A percentile compares a stretch with the other conserved stretches of the same genome.
Conservation (phyloP, 768 basidiomycete genomes). For the Saitozyma sp. region DNA sequence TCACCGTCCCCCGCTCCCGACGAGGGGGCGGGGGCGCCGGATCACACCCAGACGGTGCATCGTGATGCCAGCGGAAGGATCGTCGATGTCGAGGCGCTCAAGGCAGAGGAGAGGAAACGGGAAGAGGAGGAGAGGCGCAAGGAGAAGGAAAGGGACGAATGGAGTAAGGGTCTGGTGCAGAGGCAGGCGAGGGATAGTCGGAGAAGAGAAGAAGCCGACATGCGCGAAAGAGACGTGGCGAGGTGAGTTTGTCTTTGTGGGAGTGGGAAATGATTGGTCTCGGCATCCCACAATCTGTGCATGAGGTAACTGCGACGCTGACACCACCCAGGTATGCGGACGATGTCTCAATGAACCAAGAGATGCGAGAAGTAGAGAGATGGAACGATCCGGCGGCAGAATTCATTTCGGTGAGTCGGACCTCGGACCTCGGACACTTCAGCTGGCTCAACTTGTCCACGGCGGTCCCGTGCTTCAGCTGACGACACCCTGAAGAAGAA, state of each 20-base stretch:
- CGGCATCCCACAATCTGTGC: no score
- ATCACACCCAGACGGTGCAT: conserved; percentile 71
- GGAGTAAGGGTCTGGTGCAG: conserved; percentile 95
- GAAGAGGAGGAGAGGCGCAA: conserved; percentile 81
- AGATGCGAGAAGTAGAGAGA: conserved; percentile 72
- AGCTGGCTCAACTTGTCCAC: not conserved
- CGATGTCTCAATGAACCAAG: conserved; percentile 81
- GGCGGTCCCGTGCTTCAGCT: not conserved
- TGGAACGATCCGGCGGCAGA: conserved; percentile 99
- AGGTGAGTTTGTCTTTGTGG: conserved; percentile 53
- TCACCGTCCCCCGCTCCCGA: conserved; percentile 26
- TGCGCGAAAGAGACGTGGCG: conserved; percentile 67
- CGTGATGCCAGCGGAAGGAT: conserved; percentile 84
- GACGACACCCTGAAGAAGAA: conserved; percentile 57
- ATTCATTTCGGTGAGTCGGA: conserved; percentile 73
- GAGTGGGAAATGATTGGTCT: not conserved
- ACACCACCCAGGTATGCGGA: conserved; percentile 57
- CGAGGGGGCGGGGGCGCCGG: conserved; percentile 16
- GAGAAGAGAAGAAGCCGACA: conserved; percentile 67
- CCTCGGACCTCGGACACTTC: no score
- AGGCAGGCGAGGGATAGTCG: conserved; percentile 72
- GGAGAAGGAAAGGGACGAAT: conserved; percentile 79
- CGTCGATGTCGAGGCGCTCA: conserved; percentile 81
- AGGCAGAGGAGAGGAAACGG: conserved; percentile 76
- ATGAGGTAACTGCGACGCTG: not conserved